Percentiles rank a stretch among this genome's conserved stretches.
Evolutionary conservation across 169 alveolate genomes (phyloP).

Genomic region (Eimeria necatrix): DNA sequence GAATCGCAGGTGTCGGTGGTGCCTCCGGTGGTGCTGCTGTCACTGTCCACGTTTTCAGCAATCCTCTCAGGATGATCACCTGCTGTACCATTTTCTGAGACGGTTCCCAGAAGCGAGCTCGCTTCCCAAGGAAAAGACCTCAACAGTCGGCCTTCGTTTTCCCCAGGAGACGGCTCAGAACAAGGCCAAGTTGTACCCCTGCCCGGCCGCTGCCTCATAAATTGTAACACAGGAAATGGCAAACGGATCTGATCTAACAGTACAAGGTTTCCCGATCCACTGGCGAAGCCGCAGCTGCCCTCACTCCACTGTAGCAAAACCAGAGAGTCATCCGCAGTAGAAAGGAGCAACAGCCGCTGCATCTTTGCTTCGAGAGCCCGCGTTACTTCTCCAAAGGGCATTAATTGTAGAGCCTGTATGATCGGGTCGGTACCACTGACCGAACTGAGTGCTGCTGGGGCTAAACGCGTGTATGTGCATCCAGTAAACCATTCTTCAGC

Average conservation of each 20-base stretch:
- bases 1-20: not conserved
- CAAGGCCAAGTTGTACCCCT: too few species aligned
- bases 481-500: constrained; percentile 75
- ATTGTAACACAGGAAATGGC: constrained; percentile 37
- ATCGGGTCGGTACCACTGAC: constrained; percentile 42
- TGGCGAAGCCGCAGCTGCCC: not conserved
- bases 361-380: constrained; percentile 45
- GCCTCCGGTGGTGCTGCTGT: not conserved
- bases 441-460: constrained; percentile 57
- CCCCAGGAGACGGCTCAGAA: too few species aligned
- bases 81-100: too few species aligned
- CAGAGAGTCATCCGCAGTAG: constrained; percentile 62
- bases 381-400: constrained; percentile 30
- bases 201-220: too few species aligned
- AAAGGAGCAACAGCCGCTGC: constrained; percentile 76
- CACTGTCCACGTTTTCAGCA: not conserved
- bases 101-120: too few species aligned
- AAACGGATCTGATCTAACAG: constrained; percentile 22
- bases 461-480: constrained; percentile 73
- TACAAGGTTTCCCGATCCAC: constrained; percentile 42
- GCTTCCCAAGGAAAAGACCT: too few species aligned
- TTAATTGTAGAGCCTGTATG: constrained; percentile 54
- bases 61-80: not conserved
- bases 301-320: constrained; percentile 69
- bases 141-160: too few species aligned